Evolutionary conservation across 2,329 filamentous ascomycete genomes (phyloP).

Genomic region (Aurifilum marmelostoma): DNA sequence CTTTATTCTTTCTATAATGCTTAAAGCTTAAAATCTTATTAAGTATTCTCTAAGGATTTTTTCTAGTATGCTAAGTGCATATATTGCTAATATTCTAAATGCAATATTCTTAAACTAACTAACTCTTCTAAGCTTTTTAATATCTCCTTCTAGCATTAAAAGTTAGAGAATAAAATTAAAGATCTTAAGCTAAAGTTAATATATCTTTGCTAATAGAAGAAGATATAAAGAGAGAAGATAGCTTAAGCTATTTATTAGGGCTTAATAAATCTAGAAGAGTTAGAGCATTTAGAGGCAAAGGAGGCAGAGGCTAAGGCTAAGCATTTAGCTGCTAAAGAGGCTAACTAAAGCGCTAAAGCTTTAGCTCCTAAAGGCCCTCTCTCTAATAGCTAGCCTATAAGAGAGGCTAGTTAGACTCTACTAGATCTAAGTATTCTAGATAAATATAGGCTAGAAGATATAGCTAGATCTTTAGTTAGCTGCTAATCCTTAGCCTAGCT

Average conservation of each 20-base stretch:
- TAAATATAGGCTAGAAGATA: background rate
- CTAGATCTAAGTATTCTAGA: background rate
- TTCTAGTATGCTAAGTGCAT: background rate
- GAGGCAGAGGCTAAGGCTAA: background rate
- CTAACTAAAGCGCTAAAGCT: background rate
- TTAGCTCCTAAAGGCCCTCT: background rate
- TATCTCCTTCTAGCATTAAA: background rate
- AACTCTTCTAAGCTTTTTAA: background rate
- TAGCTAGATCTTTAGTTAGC: background rate
- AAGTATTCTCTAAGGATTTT: background rate
- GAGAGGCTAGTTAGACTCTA: too few relatives aligned
- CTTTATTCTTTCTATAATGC: background rate
- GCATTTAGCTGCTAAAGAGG: too few relatives aligned
- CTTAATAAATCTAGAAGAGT: background rate
- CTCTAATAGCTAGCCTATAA: too few relatives aligned
- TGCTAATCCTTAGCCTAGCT: too few relatives aligned
- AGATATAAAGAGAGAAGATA: background rate
- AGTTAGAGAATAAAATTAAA: background rate
- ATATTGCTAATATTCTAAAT: background rate
- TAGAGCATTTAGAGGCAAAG: background rate
- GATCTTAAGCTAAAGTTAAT: background rate
- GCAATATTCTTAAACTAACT: too few relatives aligned
- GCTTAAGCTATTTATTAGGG: background rate
- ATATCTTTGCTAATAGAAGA: background rate
- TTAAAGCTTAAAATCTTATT: background rate